Evolutionary conservation across 1,284 basidiomycete genomes (phyloP).

Genomic region (Puccinia horiana): DNA sequence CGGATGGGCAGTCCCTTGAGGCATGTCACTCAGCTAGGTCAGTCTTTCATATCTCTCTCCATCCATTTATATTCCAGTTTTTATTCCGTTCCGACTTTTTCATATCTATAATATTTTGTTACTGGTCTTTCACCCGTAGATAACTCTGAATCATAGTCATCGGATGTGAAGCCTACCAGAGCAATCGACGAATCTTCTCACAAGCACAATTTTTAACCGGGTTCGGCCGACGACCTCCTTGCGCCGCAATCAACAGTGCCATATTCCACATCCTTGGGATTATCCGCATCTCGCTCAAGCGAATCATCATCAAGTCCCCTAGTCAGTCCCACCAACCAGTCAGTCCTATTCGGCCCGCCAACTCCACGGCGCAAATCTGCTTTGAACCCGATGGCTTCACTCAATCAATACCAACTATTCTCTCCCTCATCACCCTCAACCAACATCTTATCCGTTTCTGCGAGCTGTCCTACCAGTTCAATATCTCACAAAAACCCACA

Average conservation of each 20-base stretch:
- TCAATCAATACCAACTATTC: conserved; percentile 33
- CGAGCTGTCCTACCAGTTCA: conserved; percentile 21
- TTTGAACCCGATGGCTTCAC: conserved; percentile 34
- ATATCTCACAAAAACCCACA: conserved; percentile 8
- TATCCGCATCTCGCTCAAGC: conserved; percentile 13
- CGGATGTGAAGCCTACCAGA: background rate
- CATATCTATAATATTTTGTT: background rate
- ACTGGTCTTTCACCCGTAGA: conserved; percentile 1
- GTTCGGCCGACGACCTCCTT: background rate
- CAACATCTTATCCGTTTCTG: background rate
- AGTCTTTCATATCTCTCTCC: background rate
- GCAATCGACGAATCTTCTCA: background rate
- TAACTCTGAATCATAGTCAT: background rate
- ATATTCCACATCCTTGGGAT: background rate
- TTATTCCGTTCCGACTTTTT: background rate
- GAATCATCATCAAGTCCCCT: background rate
- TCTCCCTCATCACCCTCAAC: conserved; percentile 21
- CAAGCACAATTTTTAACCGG: background rate
- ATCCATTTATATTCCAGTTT: background rate
- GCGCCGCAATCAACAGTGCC: background rate
- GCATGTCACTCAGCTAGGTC: conserved; percentile 48
- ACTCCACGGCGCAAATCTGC: conserved; percentile 26
- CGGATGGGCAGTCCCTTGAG: conserved; percentile 49
- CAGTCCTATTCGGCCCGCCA: conserved; percentile 26
- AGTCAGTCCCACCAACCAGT: conserved; percentile 29